A percentile compares a stretch with the other conserved stretches of the same genome.
Conservation (phyloP, 164 flowering plant genomes). For the Taxillus chinensis region DNA sequence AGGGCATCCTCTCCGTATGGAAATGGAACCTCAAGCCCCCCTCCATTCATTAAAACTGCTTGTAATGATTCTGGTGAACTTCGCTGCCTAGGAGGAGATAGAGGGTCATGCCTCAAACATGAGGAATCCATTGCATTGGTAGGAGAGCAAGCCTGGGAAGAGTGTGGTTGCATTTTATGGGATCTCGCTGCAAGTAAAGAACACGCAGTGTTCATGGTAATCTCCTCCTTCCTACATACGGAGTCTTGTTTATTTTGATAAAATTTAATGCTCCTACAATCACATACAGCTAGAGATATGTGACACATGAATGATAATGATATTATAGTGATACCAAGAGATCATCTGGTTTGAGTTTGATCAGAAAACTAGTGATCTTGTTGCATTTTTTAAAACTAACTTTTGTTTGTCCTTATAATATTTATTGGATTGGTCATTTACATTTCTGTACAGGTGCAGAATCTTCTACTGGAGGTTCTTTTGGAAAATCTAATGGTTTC, state of each 20-base stretch:
- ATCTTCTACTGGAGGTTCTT: constrained; percentile 76
- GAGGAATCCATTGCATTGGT: constrained; percentile 11
- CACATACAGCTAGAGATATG: too few species aligned
- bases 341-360: too few species aligned
- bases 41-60: constrained; percentile 19
- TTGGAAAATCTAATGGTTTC: constrained; percentile 52
- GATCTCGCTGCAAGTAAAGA: constrained; percentile 71
- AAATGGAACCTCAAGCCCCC: background rate
- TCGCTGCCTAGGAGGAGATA: constrained; percentile 13
- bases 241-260: too few species aligned
- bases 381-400: too few species aligned
- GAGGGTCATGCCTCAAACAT: background rate
- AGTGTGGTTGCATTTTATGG: constrained; percentile 88
- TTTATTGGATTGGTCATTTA: background rate
- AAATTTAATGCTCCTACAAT: too few species aligned
- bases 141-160: constrained; percentile 74
- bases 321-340: too few species aligned
- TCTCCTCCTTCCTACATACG: too few species aligned
- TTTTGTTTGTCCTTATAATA: too few species aligned
- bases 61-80: constrained; percentile 14
- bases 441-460: constrained; percentile 45
- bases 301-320: too few species aligned
- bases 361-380: too few species aligned
- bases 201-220: constrained; percentile 91
- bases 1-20: constrained; percentile 2